Percentiles rank a stretch among this genome's conserved stretches.
phyloP scores from a whole-genome alignment of 2,329 filamentous ascomycete species.

The Stachybotrys chartarum region DNA sequence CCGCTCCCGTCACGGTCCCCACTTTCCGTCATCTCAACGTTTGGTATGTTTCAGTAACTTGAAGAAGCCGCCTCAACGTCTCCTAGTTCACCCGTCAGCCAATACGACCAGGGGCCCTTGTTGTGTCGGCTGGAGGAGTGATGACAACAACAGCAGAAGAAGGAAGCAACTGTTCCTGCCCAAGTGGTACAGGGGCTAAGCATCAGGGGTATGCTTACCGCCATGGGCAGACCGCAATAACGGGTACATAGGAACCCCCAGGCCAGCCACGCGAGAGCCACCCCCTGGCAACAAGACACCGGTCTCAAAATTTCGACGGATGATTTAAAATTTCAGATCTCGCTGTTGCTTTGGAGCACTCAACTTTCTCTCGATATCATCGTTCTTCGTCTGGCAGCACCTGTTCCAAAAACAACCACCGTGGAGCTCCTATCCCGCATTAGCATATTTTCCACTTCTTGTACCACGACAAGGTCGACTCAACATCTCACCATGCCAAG shows the following conservation, averaged over 20 bases:
- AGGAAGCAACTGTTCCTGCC: neutral
- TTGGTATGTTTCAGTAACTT: neutral
- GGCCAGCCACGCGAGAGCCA: conserved; percentile 11
- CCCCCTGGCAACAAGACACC: conserved; percentile 4
- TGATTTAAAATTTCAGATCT: conserved; percentile 11
- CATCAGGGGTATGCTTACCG: conserved; percentile 9
- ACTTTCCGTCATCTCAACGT: neutral
- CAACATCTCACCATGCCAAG: conserved; percentile 19
- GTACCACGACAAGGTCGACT: neutral
- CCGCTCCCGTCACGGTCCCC: neutral
- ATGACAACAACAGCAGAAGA: neutral
- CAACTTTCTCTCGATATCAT: neutral
- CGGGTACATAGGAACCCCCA: conserved; percentile 5
- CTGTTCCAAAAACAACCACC: conserved; percentile 3
- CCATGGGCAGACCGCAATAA: conserved; percentile 10
- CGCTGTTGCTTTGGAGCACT: conserved; percentile 5
- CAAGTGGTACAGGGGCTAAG: neutral
- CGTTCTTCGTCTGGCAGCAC: neutral
- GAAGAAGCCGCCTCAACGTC: neutral
- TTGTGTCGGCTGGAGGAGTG: neutral
- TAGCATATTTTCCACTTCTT: conserved; percentile 1
- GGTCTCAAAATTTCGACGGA: conserved; percentile 1
- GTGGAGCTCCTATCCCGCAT: neutral
- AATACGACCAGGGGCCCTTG: neutral
- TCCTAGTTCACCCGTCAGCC: neutral